These are phyloP conservation scores for Puccinia polysora DNA, from an alignment of 1,284 basidiomycete genomes.

Conservation along the genomic window DNA sequence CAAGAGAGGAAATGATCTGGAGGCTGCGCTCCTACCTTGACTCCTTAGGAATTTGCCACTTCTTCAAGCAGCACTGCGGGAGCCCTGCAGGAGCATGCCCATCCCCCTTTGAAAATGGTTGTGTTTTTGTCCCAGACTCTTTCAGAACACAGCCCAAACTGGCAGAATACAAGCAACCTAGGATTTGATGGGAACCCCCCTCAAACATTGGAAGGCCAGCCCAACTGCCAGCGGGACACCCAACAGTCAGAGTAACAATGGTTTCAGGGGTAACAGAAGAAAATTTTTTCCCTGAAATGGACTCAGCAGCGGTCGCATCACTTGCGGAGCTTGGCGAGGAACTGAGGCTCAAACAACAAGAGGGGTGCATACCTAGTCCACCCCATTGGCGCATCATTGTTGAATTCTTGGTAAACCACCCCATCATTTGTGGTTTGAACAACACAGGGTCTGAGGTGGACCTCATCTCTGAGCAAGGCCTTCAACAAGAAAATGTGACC, in stretches of 20 bases:
- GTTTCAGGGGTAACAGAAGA: background rate
- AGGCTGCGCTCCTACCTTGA: too few species aligned
- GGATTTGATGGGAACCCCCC: too few species aligned
- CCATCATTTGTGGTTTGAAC: background rate
- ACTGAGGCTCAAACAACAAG: background rate
- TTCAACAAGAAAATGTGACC: background rate
- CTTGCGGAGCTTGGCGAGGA: constrained; percentile 4
- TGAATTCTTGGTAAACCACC: background rate
- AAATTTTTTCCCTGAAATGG: background rate
- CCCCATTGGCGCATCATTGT: background rate
- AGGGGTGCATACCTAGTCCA: background rate
- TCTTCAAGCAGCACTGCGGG: too few species aligned
- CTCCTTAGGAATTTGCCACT: too few species aligned
- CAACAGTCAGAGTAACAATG: background rate
- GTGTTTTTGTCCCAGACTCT: too few species aligned
- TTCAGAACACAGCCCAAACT: too few species aligned
- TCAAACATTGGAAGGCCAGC: too few species aligned
- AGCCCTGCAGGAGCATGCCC: too few species aligned
- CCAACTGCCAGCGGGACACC: too few species aligned
- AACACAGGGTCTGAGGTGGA: constrained; percentile 2
- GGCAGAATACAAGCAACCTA: too few species aligned
- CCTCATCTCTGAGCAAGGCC: background rate
- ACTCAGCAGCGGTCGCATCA: background rate
- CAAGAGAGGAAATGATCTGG: too few species aligned
- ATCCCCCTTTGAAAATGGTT: too few species aligned